Percentiles rank a stretch among this genome's conserved stretches.
Conservation (phyloP, 129 eudicot species). For the sunflower (Helianthus annuus) region HanXRQr2.0-SUNRISE NC_035449.2:60882409-60882908, state of each 20-base stretch:
- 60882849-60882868: constrained; percentile 24
- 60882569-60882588: constrained; percentile 32
- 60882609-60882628: neutral
- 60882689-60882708: constrained; percentile 50
- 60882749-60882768: constrained; percentile 41
- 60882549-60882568: constrained; percentile 37
- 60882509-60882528: constrained; percentile 45
- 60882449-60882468: constrained; percentile 20
- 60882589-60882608: constrained; percentile 5
- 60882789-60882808: constrained; percentile 24
- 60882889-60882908: constrained; percentile 3
- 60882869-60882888: neutral
- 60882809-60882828: neutral
- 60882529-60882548: constrained; percentile 32
- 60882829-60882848: constrained; percentile 1
- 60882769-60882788: constrained; percentile 28
- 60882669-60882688: constrained; percentile 36
- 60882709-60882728: constrained; percentile 33
- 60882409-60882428: constrained; percentile 41
- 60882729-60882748: constrained; percentile 40
- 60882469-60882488: constrained; percentile 33
- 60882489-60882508: constrained; percentile 49
- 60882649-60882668: constrained; percentile 37
- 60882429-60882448: constrained; percentile 22
- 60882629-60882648: neutral